phyloP scores from a whole-genome alignment of 805 yeast genomes.

The Candida chauliodis region DNA sequence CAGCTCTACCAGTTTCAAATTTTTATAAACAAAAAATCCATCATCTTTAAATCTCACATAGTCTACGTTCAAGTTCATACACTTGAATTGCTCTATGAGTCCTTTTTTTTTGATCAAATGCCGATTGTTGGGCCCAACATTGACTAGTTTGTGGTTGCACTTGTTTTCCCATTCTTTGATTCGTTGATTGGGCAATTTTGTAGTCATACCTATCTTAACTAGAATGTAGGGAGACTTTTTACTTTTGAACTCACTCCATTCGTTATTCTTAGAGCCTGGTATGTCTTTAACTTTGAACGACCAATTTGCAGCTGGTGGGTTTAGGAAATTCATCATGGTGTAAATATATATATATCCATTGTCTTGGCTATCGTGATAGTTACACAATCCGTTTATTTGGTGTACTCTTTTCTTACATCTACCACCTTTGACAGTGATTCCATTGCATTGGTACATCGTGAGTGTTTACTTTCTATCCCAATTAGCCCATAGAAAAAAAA shows the following conservation, averaged over 20 bases:
- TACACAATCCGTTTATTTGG: slow-evolving; percentile 24
- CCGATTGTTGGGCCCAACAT: slow-evolving; percentile 32
- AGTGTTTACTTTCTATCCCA: too few species aligned
- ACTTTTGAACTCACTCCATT: slow-evolving; percentile 34
- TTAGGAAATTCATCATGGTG: slow-evolving; percentile 38
- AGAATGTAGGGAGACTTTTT: slow-evolving; percentile 35
- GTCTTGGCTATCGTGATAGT: slow-evolving; percentile 24
- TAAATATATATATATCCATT: slow-evolving; percentile 49
- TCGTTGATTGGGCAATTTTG: slow-evolving; percentile 39
- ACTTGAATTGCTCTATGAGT: slow-evolving; percentile 9
- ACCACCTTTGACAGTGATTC: slow-evolving; percentile 37
- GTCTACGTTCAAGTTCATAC: slow-evolving; percentile 1
- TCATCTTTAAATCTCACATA: slow-evolving; percentile 18
- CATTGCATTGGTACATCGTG: slow-evolving; percentile 37
- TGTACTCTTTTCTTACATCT: slow-evolving; percentile 31
- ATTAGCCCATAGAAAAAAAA: too few species aligned
- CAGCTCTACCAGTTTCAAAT: slow-evolving; percentile 37
- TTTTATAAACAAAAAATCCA: slow-evolving; percentile 33
- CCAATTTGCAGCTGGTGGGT: slow-evolving; percentile 18
- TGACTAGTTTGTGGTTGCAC: slow-evolving; percentile 44
- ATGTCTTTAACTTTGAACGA: slow-evolving; percentile 39
- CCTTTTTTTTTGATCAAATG: slow-evolving; percentile 6
- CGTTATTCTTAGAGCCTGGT: slow-evolving; percentile 17
- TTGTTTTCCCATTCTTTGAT: slow-evolving; percentile 51
- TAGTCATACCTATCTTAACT: slow-evolving; percentile 54